Conservation (phyloP, 768 basidiomycete species). For the Russula virescens region DNA sequence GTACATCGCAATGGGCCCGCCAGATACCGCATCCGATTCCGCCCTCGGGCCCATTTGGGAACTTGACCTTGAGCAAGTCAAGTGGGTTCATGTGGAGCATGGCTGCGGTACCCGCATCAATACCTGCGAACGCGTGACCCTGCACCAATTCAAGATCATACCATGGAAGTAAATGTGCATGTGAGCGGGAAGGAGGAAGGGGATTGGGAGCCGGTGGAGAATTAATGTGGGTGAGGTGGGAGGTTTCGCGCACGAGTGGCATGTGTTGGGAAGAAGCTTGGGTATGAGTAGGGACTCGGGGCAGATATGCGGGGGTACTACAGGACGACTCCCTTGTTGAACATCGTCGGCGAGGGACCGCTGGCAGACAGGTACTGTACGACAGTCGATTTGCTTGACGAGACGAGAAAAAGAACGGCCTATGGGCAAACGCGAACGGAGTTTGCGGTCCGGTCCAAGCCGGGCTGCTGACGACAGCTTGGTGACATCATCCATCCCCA, state of each 20-base stretch:
- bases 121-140: conserved; percentile 95
- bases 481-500: too few relatives aligned
- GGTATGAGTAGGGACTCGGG: conserved; percentile 12
- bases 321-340: background rate
- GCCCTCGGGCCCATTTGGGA: conserved; percentile 65
- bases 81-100: conserved; percentile 97
- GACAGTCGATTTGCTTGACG: too few relatives aligned
- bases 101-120: conserved; percentile 87
- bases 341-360: background rate
- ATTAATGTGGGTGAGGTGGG: background rate
- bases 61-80: conserved; percentile 90
- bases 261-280: conserved; percentile 27
- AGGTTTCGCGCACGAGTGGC: conserved; percentile 29
- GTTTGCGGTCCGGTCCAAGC: too few relatives aligned
- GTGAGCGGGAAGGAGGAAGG: too few relatives aligned
- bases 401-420: too few relatives aligned
- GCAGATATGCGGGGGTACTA: conserved; percentile 9
- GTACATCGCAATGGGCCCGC: conserved; percentile 65
- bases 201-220: too few relatives aligned
- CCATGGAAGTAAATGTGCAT: too few relatives aligned
- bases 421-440: too few relatives aligned
- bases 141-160: conserved; percentile 28
- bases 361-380: too few relatives aligned
- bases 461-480: too few relatives aligned
- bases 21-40: conserved; percentile 73